These are phyloP conservation scores for Linnemannia zychae DNA, from an alignment of 192 early-diverging fungal species.

Conservation along the genomic window DNA sequence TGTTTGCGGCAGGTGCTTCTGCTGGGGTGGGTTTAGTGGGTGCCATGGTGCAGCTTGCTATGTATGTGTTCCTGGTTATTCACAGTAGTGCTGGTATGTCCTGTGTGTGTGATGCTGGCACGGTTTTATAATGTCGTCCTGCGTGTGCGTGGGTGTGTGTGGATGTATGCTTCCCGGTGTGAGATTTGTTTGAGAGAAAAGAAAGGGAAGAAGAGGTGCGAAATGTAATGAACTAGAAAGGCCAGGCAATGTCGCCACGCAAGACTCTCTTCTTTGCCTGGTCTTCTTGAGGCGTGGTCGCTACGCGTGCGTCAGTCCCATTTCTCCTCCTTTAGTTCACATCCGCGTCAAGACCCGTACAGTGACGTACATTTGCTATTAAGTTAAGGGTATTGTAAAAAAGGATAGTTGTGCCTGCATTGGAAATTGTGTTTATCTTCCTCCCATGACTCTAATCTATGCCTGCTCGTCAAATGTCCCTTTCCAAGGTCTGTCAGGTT, in stretches of 20 bases:
- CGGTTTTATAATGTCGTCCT: too few relatives aligned
- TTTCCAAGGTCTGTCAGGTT: background rate
- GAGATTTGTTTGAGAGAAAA: background rate
- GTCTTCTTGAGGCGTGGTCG: background rate
- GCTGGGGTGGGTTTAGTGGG: conserved; percentile 17
- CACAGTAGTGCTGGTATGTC: background rate
- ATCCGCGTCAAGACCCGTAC: background rate
- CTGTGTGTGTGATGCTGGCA: too few relatives aligned
- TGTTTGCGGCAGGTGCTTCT: conserved; percentile 6
- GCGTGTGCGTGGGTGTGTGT: background rate
- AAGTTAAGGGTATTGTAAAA: background rate
- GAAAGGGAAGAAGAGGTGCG: background rate
- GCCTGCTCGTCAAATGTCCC: background rate
- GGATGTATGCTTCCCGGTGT: background rate
- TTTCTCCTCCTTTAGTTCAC: background rate
- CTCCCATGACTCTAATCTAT: background rate
- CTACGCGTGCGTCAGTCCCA: background rate
- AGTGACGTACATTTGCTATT: background rate
- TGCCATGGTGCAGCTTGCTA: conserved; percentile 9
- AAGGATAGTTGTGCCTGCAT: background rate
- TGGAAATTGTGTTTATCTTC: background rate
- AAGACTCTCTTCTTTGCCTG: background rate
- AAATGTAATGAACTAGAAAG: background rate
- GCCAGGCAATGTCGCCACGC: background rate
- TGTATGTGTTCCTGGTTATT: background rate